Evolutionary conservation across 2,329 filamentous ascomycete species (phyloP).

Genomic region (Chlorencoelia australis): DNA sequence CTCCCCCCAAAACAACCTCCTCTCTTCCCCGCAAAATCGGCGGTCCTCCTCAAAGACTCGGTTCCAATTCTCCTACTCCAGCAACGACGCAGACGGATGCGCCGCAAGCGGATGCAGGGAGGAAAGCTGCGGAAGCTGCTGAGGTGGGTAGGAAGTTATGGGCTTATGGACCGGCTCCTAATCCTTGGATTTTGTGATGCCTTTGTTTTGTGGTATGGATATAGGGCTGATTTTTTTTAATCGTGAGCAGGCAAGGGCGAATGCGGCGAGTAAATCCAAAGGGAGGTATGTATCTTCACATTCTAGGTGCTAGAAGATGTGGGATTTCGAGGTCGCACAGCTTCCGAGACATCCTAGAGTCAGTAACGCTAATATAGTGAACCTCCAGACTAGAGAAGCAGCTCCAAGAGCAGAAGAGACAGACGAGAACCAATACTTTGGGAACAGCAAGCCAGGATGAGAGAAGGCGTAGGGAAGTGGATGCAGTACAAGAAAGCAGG

Average conservation of each 20-base stretch:
- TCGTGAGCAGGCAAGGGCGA: constrained; percentile 40
- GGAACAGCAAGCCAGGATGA: constrained; percentile 59
- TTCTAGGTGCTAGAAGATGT: too few relatives aligned
- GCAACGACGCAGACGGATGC: constrained; percentile 3
- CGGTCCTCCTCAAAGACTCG: constrained; percentile 54
- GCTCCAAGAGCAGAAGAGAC: constrained; percentile 65
- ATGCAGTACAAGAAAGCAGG: constrained; percentile 47
- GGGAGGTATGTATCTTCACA: constrained; percentile 28
- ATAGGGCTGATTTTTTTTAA: constrained; percentile 10
- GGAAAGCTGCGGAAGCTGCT: constrained; percentile 69
- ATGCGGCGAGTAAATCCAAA: constrained; percentile 38
- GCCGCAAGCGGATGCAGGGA: constrained; percentile 48
- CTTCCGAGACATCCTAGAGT: neutral
- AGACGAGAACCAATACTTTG: constrained; percentile 58
- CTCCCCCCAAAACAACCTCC: constrained; percentile 35
- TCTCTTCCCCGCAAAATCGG: constrained; percentile 42
- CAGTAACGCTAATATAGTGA: neutral
- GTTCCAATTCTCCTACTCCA: constrained; percentile 41
- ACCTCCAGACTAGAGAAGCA: constrained; percentile 48
- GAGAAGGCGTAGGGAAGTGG: constrained; percentile 49
- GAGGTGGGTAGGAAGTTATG: constrained; percentile 54
- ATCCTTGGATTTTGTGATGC: too few relatives aligned
- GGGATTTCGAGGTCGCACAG: too few relatives aligned
- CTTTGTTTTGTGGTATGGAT: constrained; percentile 2
- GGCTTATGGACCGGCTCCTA: neutral